These are phyloP conservation scores for Bipolaris gigantea DNA, from an alignment of 2,329 filamentous ascomycete genomes.

Conservation along the genomic window DNA sequence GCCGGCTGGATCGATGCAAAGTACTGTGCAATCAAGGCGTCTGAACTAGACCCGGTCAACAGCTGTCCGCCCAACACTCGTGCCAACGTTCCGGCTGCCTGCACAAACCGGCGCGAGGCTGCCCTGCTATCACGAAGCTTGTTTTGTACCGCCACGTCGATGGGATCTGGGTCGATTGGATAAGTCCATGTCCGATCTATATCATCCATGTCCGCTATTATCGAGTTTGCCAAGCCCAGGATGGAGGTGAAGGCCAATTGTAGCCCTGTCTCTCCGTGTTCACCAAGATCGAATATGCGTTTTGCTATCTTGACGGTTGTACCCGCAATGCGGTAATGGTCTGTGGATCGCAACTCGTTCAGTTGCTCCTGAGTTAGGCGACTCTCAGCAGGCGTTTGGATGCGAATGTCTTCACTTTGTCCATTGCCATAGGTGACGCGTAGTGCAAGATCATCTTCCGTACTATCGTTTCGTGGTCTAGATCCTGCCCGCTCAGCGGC, in stretches of 20 bases:
- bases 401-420: slow-evolving; percentile 60
- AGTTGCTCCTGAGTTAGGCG: slow-evolving; percentile 46
- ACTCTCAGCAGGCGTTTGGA: slow-evolving; percentile 43
- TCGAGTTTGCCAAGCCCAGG: slow-evolving; percentile 45
- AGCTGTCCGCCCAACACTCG: slow-evolving; percentile 59
- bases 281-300: slow-evolving; percentile 57
- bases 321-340: slow-evolving; percentile 61
- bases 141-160: slow-evolving; percentile 59
- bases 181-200: slow-evolving; percentile 61
- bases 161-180: slow-evolving; percentile 57
- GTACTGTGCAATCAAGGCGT: slow-evolving; percentile 44
- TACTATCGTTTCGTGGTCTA: slow-evolving; percentile 52
- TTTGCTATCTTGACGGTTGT: slow-evolving; percentile 58
- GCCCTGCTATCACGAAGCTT: slow-evolving; percentile 60
- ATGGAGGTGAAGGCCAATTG: slow-evolving; percentile 48
- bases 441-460: slow-evolving; percentile 53
- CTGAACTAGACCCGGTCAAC: slow-evolving; percentile 47
- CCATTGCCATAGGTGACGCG: slow-evolving; percentile 63
- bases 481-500: slow-evolving; percentile 50
- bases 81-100: slow-evolving; percentile 62
- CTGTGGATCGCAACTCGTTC: slow-evolving; percentile 54
- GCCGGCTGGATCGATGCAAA: slow-evolving; percentile 56
- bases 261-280: slow-evolving; percentile 38
- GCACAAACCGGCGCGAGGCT: slow-evolving; percentile 62
- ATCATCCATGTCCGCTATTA: slow-evolving; percentile 60